Conservation (phyloP, 1,284 basidiomycete genomes). For the Athelia psychrophila region DNA sequence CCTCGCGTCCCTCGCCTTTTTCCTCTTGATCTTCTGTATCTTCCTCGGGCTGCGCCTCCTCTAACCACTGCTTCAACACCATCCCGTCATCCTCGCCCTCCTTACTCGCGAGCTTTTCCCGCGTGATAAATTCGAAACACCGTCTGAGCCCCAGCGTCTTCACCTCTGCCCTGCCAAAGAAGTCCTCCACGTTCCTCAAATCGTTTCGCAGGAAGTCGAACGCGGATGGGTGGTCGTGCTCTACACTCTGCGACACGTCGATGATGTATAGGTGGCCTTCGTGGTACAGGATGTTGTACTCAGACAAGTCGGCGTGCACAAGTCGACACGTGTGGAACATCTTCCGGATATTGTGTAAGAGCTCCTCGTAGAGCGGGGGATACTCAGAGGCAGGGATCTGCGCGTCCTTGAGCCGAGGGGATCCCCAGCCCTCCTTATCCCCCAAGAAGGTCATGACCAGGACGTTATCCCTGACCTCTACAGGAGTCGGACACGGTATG, state of each 20-base stretch:
- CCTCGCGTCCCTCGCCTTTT: conserved; percentile 15
- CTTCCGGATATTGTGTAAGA: conserved; percentile 77
- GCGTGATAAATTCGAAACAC: conserved; percentile 88
- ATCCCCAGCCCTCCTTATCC: conserved; percentile 81
- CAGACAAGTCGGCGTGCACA: conserved; percentile 96
- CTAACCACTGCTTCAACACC: conserved; percentile 50
- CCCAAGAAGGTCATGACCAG: conserved; percentile 96
- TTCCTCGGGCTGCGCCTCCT: conserved; percentile 23
- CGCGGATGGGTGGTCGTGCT: conserved; percentile 95
- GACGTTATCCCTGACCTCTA: conserved; percentile 96
- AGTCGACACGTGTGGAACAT: conserved; percentile 92
- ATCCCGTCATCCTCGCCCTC: conserved; percentile 36
- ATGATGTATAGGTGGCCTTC: conserved; percentile 88
- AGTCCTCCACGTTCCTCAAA: conserved; percentile 91
- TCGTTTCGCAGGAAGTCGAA: conserved; percentile 96
- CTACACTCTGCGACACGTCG: conserved; percentile 98
- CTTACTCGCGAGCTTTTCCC: conserved; percentile 40
- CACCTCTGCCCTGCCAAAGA: conserved; percentile 80
- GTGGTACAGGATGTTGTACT: conserved; percentile 96
- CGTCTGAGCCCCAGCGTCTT: conserved; percentile 76
- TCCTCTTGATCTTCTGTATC: conserved; percentile 18
- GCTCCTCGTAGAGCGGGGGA: conserved; percentile 73
- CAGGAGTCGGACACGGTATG: conserved; percentile 82
- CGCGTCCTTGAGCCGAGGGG: conserved; percentile 90
- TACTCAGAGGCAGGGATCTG: conserved; percentile 55